phyloP scores from a whole-genome alignment of 176 grass and related monocot genomes.

The Eleusine coracana region DNA sequence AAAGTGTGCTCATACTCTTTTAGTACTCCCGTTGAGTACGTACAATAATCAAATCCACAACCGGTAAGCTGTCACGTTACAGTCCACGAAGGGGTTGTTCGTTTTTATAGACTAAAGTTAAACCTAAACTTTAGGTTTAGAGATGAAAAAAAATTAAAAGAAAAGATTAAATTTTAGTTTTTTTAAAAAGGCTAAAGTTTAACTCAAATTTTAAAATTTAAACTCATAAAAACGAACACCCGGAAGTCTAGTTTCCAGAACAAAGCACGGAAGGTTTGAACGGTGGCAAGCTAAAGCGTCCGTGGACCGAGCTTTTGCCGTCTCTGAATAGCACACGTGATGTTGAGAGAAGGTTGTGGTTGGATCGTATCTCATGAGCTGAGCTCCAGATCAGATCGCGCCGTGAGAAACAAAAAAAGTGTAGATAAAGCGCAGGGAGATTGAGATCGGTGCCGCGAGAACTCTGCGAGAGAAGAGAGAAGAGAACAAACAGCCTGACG shows the following conservation, averaged over 20 bases:
- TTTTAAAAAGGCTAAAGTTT: too few relatives aligned
- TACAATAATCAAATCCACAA: too few relatives aligned
- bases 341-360: neutral
- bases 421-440: neutral
- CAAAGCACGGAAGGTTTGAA: neutral
- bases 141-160: too few relatives aligned
- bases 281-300: conserved; percentile 1
- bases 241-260: too few relatives aligned
- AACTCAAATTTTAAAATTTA: too few relatives aligned
- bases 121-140: too few relatives aligned
- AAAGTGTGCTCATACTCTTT: neutral
- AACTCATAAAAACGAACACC: too few relatives aligned
- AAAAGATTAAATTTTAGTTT: too few relatives aligned
- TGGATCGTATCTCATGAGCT: neutral
- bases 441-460: neutral
- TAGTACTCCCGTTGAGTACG: too few relatives aligned
- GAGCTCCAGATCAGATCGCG: conserved; percentile 16
- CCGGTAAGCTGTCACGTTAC: neutral
- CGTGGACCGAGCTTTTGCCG: neutral
- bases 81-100: neutral
- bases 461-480: neutral
- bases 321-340: neutral
- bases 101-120: too few relatives aligned
- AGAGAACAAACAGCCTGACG: neutral
- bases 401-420: neutral